These are phyloP conservation scores for Suillus subaureus DNA, from an alignment of 768 basidiomycete species.

Conservation along the genomic window DNA sequence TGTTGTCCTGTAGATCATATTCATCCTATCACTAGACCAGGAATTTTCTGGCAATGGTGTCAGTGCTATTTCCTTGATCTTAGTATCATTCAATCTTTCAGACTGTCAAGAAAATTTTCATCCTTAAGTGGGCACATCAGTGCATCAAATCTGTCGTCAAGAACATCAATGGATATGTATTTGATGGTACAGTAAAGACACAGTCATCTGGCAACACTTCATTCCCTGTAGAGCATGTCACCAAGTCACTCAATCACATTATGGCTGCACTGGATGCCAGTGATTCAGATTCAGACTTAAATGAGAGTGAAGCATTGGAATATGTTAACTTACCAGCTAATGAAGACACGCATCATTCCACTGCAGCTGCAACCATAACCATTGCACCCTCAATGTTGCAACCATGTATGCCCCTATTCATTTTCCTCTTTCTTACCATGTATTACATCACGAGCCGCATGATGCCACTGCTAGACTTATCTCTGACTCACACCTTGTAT, in stretches of 20 bases:
- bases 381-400: too few species aligned
- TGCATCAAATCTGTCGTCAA: neutral
- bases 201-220: neutral
- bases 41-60: neutral
- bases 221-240: neutral
- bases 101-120: conserved; percentile 1
- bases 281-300: neutral
- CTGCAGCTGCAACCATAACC: too few species aligned
- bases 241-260: neutral
- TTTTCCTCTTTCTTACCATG: too few species aligned
- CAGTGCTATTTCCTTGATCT: conserved; percentile 5
- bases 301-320: neutral
- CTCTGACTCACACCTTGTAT: too few species aligned
- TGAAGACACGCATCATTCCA: too few species aligned
- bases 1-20: neutral
- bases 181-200: neutral
- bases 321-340: neutral
- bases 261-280: neutral
- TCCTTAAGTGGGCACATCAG: neutral
- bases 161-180: conserved; percentile 5
- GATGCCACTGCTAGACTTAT: too few species aligned
- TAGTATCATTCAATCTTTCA: neutral
- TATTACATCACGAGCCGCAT: too few species aligned
- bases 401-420: too few species aligned
- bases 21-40: neutral